phyloP scores from a whole-genome alignment of 257 asterid genomes.

The Verbena officinalis region DNA sequence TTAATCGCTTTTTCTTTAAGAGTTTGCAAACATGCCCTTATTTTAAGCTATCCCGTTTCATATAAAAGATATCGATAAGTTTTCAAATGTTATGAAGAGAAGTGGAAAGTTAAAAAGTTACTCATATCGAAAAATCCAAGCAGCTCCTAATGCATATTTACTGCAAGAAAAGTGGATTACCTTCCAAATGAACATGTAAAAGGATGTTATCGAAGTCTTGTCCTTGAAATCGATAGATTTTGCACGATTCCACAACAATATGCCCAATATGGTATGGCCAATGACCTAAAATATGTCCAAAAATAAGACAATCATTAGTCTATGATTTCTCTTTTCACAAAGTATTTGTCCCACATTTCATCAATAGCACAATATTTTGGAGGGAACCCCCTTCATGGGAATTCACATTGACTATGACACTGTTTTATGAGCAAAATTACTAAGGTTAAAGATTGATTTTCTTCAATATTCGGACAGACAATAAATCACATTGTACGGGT shows the following conservation, averaged over 20 bases:
- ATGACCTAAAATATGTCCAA: conserved; percentile 45
- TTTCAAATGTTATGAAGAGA: conserved; percentile 22
- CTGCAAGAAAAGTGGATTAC: conserved; percentile 39
- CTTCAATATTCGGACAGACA: not conserved
- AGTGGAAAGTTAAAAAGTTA: not conserved
- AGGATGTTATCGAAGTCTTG: conserved; percentile 75
- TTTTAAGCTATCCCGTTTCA: too few species aligned
- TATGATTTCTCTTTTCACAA: not conserved
- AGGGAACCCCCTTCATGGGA: too few species aligned
- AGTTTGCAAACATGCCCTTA: too few species aligned
- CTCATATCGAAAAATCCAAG: not conserved
- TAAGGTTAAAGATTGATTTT: not conserved
- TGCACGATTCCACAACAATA: conserved; percentile 73
- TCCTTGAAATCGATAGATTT: conserved; percentile 62
- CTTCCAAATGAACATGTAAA: conserved; percentile 99
- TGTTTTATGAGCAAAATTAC: too few species aligned
- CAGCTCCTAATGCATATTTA: not conserved
- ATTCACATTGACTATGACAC: too few species aligned
- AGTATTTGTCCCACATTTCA: not conserved
- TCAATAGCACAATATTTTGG: not conserved
- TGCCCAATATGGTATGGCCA: conserved; percentile 71
- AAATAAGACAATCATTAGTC: conserved; percentile 3
- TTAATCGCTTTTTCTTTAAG: too few species aligned
- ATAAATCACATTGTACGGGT: not conserved
- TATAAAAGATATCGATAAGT: not conserved